Percentiles rank a stretch among this genome's conserved stretches.
These are phyloP conservation scores for Helianthus annuus DNA, from an alignment of 129 eudicot genomes.

Conservation along the genomic window HanXRQr2.0-SUNRISE NC_035439.2:31196589-31197088, in stretches of 20 bases:
- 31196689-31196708: conserved; percentile 30
- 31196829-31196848: conserved; percentile 6
- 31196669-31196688: conserved; percentile 38
- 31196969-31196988: background rate
- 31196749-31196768: conserved; percentile 43
- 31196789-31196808: conserved; percentile 28
- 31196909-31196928: background rate
- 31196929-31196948: background rate
- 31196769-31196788: conserved; percentile 41
- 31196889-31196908: too few relatives aligned
- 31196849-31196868: background rate
- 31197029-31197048: conserved; percentile 40
- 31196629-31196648: background rate
- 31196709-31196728: conserved; percentile 29
- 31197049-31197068: conserved; percentile 30
- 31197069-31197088: conserved; percentile 48
- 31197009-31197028: conserved; percentile 54
- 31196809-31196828: conserved; percentile 37
- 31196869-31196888: too few relatives aligned
- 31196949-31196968: background rate
- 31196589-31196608: conserved; percentile 31
- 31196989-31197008: background rate
- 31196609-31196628: background rate
- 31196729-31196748: conserved; percentile 27
- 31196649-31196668: conserved; percentile 26